Percentiles rank a stretch among this genome's conserved stretches.
These are phyloP conservation scores for Globisporangium emineosum DNA, from an alignment of 352 stramenopile genomes.

Conservation along the genomic window DNA sequence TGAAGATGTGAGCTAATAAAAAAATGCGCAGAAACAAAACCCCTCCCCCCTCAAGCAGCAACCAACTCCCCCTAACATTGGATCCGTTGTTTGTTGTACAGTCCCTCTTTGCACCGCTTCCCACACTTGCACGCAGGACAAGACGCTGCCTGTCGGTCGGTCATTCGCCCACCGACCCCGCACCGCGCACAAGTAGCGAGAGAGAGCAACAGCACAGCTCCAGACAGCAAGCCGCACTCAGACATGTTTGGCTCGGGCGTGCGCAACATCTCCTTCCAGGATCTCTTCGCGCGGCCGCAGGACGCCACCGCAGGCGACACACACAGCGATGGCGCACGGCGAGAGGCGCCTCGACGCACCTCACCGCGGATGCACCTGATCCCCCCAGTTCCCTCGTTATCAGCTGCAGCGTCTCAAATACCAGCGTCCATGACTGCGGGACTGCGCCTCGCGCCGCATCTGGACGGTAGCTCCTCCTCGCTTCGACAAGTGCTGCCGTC, in stretches of 20 bases:
- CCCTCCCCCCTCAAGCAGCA: background rate
- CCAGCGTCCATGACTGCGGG: background rate
- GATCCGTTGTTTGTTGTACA: conserved; percentile 1
- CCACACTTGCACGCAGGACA: no score
- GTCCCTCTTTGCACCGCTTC: conserved; percentile 3
- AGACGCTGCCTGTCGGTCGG: background rate
- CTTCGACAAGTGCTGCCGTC: conserved; percentile 5
- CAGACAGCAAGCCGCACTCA: no score
- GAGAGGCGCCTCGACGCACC: background rate
- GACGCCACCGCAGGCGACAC: background rate
- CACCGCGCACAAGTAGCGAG: background rate
- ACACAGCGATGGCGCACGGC: background rate
- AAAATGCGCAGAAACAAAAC: background rate
- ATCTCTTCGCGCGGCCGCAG: conserved; percentile 5
- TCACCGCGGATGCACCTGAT: background rate
- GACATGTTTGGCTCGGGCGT: conserved; percentile 2
- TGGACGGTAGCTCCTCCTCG: background rate
- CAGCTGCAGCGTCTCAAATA: background rate
- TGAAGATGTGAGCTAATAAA: background rate
- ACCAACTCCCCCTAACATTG: background rate
- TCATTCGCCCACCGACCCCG: background rate
- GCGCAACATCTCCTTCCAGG: conserved; percentile 9
- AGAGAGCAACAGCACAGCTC: background rate
- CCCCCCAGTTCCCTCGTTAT: background rate
- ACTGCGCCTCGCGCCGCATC: background rate